Percentiles rank a stretch among this genome's conserved stretches.
These are phyloP conservation scores for Phytopythium mirpurense DNA, from an alignment of 352 stramenopile genomes.

Conservation along the genomic window DNA sequence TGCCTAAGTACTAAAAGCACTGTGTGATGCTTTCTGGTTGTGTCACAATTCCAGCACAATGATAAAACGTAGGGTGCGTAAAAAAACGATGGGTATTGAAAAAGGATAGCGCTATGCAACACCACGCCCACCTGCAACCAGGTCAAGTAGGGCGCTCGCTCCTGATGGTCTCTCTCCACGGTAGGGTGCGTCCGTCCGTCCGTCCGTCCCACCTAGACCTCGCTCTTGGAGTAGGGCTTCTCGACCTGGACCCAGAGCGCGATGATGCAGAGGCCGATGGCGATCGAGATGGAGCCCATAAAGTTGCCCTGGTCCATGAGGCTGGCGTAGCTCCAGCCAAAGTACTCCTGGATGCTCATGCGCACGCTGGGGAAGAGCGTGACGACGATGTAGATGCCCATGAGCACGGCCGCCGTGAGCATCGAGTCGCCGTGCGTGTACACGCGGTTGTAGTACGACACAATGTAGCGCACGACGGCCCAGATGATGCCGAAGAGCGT, in stretches of 20 bases:
- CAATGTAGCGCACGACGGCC: constrained; percentile 78
- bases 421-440: constrained; percentile 75
- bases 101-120: neutral
- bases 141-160: no score
- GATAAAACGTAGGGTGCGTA: no score
- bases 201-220: neutral
- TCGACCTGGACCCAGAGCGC: constrained; percentile 81
- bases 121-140: no score
- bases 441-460: constrained; percentile 66
- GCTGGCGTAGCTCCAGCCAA: constrained; percentile 86
- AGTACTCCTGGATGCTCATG: constrained; percentile 87
- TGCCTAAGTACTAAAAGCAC: neutral
- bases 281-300: constrained; percentile 75
- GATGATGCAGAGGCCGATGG: constrained; percentile 79
- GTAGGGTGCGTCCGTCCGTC: neutral
- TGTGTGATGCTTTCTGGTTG: neutral
- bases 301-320: constrained; percentile 87
- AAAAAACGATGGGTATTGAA: no score
- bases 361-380: constrained; percentile 75
- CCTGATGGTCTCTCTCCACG: no score
- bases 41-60: neutral
- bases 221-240: constrained; percentile 32
- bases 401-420: constrained; percentile 57
- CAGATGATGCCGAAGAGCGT: constrained; percentile 72
- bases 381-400: constrained; percentile 73